Evolutionary conservation across 164 flowering plant genomes (phyloP), one percentile per base, ranked within the genome.

Genomic region (Cinnamomum chago): DNA sequence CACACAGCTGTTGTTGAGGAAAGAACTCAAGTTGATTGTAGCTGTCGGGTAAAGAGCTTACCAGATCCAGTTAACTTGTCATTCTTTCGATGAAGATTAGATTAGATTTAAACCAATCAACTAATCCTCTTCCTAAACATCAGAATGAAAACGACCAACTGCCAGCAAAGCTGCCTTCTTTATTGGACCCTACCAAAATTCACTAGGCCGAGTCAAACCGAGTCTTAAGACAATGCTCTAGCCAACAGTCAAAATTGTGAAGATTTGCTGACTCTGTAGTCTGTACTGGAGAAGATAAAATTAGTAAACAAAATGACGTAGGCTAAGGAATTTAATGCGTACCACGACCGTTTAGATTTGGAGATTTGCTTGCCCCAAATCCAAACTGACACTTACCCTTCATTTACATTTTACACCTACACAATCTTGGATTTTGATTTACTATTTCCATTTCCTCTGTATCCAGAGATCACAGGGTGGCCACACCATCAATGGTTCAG

Each of bases 281-380:
- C 47, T 40, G 47, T 40, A 40, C 47, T 9, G 2, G 9, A 40
- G 47, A 7, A 40, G 47, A 40, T 40, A 40, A 40, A 40, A 6
- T 5, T 5, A 40, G 10, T 40, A 40, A 40, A 9, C 47, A 20
- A 60, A 10, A 60, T 60, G 64, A 60, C 64, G 64, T 60, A 6
- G 64, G 22, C 64, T 7, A 11, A 18, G 11, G 24, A n/a, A 60
- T 65, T 65, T 12, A 65, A 65, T 27, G 68, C 68, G 68, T 11
- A 65, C 27, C 68, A 65, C 68, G 68, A 27, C 68, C 35, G 68
- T 65, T 23, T 23, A 14, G 17, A 65, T 65, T 65, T 27, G 68
- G 5, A 27, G 68, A 65, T 65, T 24, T 65, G 68, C 68, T 65
- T 11, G 35, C 3, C 35, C 35, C 35, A 30, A 30, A 30, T 30